These are phyloP conservation scores for Antrodiella citrinella DNA, from an alignment of 768 basidiomycete species.

Conservation along the genomic window DNA sequence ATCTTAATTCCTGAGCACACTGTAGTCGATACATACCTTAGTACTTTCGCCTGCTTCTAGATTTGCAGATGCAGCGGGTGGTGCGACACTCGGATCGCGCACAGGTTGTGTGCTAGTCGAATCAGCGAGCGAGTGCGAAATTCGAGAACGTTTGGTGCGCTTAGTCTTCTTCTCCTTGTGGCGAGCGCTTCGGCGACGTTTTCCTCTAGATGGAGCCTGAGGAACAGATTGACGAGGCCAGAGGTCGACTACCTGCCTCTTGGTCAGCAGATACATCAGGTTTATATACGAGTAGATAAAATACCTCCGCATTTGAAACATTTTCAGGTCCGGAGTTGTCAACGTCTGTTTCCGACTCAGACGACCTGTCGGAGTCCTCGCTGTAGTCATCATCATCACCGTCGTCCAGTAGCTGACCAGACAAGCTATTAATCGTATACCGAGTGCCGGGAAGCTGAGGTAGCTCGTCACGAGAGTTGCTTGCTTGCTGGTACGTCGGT, in stretches of 20 bases:
- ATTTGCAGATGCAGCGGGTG: background rate
- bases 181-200: background rate
- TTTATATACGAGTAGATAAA: background rate
- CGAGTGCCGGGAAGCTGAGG: no score
- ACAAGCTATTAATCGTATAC: no score
- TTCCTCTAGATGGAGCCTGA: background rate
- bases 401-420: no score
- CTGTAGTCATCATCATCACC: background rate
- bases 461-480: no score
- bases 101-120: background rate
- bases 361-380: background rate
- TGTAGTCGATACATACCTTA: no score
- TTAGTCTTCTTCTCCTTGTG: background rate
- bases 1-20: background rate
- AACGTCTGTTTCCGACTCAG: background rate
- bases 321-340: background rate
- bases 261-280: background rate
- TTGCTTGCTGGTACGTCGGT: no score
- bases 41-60: background rate
- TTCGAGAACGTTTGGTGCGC: background rate
- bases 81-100: no score
- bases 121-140: background rate
- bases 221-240: background rate
- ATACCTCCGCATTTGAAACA: background rate
- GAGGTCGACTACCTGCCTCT: background rate